Base-by-base conservation (phyloP, 2,329 filamentous ascomycete genomes). In the Ophiostoma ips region DNA sequence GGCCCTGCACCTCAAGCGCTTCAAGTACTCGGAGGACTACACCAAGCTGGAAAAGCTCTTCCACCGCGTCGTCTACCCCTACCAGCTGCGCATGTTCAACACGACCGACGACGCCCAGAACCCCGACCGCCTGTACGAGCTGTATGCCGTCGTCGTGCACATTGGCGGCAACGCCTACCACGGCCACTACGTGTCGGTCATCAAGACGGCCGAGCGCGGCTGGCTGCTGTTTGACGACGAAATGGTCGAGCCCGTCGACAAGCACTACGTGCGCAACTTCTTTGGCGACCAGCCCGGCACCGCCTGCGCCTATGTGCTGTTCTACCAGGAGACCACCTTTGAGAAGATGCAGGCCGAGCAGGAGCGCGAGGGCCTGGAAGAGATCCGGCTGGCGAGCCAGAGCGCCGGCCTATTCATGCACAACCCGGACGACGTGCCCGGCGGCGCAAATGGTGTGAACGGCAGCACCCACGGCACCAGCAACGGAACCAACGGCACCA, bases 161-260 rank as follows among this genome's bases (percentile, higher is more conserved):
- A 96, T 98, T 55, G 92, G 92, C 49, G 88, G 88, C 46, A 94
- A 94, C 19, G 90, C 92, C 5, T 95, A 95, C 61, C 92, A 98
- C 62, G 92, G 92, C 4, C 92, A 98, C 64, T 98, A 98, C 59
- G 88, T 98, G 31, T 88, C 89, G 5, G 92, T 98, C 50, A 89
- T 98, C 70, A 98, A 98, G 68, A 96, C 92, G 0, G 83, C 94
- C 61, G 92, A 96, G 62, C 80, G 87, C 49, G 92, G 92, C 28
- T 98, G 92, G 92, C 70, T 98, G 38, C 69, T 98, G 6, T 98
- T 98, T 59, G 92, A 98, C 58, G 92, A 98, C 60, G 92, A 98
- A 67, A 88, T 96, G 79, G 92, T 98, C 5, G 92, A 98, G 64
- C 92, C 92, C 0, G 92, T 98, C 5, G 88, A 95, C 64, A 95